Conservation (phyloP, 2,329 filamentous ascomycete species). For the Colletotrichum caudatum region DNA sequence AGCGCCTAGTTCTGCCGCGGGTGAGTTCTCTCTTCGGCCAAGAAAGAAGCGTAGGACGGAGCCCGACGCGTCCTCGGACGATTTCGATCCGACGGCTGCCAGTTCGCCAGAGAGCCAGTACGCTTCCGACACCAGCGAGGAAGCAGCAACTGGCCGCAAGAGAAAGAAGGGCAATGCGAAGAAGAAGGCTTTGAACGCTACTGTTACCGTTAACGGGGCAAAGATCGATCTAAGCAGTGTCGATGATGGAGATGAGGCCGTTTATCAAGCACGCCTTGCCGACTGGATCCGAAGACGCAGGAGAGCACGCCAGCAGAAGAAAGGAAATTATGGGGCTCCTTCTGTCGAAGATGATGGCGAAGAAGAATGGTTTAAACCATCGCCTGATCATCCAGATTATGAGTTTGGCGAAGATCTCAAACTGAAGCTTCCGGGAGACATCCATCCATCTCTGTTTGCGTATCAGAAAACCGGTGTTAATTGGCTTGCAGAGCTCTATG, state of each 20-base stretch:
- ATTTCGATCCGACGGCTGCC: constrained; percentile 56
- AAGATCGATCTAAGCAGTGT: constrained; percentile 68
- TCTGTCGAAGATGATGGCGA: constrained; percentile 59
- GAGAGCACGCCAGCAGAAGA: constrained; percentile 54
- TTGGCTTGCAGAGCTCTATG: constrained; percentile 94
- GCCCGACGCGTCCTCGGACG: constrained; percentile 56
- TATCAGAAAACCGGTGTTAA: constrained; percentile 98
- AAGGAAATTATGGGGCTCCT: constrained; percentile 50
- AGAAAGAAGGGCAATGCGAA: constrained; percentile 61
- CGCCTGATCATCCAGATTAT: constrained; percentile 84
- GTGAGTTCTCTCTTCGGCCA: constrained; percentile 69
- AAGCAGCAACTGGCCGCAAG: constrained; percentile 55
- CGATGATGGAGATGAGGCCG: constrained; percentile 88
- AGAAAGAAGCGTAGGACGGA: constrained; percentile 66
- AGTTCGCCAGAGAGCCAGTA: constrained; percentile 43
- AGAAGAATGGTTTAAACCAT: constrained; percentile 85
- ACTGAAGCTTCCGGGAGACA: constrained; percentile 88
- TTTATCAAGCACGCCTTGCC: constrained; percentile 81
- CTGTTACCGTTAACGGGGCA: constrained; percentile 48
- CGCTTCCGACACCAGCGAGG: constrained; percentile 52
- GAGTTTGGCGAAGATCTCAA: constrained; percentile 80
- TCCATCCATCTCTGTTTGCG: constrained; percentile 91
- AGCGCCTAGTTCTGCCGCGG: constrained; percentile 52
- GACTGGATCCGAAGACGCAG: constrained; percentile 75
- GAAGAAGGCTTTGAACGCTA: constrained; percentile 48